Evolutionary conservation across 176 grass and related monocot species (phyloP).

Genomic region (Carex littledalei): DNA sequence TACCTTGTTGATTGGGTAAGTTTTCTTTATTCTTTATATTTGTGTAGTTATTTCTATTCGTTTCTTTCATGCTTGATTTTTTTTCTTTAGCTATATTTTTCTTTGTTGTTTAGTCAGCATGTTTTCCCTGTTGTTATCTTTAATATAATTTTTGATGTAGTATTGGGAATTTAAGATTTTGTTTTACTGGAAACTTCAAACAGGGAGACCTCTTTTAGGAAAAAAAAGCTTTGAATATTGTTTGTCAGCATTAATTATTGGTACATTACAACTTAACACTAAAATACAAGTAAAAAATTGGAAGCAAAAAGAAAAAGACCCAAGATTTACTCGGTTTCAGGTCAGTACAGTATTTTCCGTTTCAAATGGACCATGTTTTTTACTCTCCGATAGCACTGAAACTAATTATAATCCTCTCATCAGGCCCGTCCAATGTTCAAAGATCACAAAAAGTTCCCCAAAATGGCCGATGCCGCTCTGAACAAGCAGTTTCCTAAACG

Average conservation of each 20-base stretch:
- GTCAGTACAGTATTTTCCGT: not conserved
- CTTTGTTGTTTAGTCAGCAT: not conserved
- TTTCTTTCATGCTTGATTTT: not conserved
- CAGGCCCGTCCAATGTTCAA: slow-evolving; percentile 88
- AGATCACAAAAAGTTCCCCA: slow-evolving; percentile 62
- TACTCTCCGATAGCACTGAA: slow-evolving; percentile 11
- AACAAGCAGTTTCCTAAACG: slow-evolving; percentile 34
- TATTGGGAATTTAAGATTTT: not conserved
- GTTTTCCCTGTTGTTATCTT: not conserved
- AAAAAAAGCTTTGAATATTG: not conserved
- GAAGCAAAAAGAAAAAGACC: not conserved
- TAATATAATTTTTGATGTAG: not conserved
- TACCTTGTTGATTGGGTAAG: slow-evolving; percentile 65
- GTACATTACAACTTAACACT: not conserved
- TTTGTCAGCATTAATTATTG: not conserved
- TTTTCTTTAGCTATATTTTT: not conserved
- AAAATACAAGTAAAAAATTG: not conserved
- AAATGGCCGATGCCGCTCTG: slow-evolving; percentile 66
- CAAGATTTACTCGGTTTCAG: not conserved
- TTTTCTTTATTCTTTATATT: slow-evolving; percentile 28
- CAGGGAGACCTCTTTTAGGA: not conserved
- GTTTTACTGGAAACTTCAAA: not conserved
- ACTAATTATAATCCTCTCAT: not conserved
- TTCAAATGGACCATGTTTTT: not conserved
- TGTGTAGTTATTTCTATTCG: not conserved